Conservation (phyloP, 306 rosid genomes). For the Myrica gale region DNA sequence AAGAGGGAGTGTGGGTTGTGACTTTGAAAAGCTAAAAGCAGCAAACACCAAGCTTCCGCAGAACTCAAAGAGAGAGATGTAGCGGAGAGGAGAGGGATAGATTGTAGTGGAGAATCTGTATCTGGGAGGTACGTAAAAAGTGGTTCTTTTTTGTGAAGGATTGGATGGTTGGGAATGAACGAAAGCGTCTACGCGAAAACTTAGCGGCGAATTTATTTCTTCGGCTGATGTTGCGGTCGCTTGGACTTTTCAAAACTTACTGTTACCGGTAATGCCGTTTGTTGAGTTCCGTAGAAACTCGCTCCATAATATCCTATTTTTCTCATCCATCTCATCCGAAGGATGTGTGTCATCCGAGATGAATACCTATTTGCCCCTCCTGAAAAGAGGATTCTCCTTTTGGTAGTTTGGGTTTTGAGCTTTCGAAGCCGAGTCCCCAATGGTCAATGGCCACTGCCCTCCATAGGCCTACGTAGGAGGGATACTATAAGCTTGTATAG, state of each 20-base stretch:
- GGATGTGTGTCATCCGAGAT: too few species aligned
- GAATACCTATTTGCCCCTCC: too few species aligned
- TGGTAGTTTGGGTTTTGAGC: too few species aligned
- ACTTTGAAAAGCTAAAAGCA: constrained; percentile 28
- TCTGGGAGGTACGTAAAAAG: constrained; percentile 43
- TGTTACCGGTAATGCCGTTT: constrained; percentile 30
- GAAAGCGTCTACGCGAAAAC: constrained; percentile 17
- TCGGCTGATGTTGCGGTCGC: constrained; percentile 26
- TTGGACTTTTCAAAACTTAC: constrained; percentile 13
- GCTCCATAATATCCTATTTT: background rate
- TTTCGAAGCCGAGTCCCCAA: too few species aligned
- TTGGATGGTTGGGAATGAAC: constrained; percentile 58
- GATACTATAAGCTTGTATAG: too few species aligned
- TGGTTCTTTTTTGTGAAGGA: constrained; percentile 13
- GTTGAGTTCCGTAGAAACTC: constrained; percentile 1
- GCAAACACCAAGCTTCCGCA: constrained; percentile 20
- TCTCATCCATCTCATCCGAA: too few species aligned
- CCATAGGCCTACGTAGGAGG: too few species aligned
- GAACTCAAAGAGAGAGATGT: constrained; percentile 10
- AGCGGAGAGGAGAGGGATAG: background rate
- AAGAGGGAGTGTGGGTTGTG: constrained; percentile 15
- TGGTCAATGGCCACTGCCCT: too few species aligned
- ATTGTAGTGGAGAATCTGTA: constrained; percentile 62
- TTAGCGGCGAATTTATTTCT: constrained; percentile 27
- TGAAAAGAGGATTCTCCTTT: too few species aligned